Percentiles rank a stretch among this genome's conserved stretches.
phyloP scores from a whole-genome alignment of 768 basidiomycete genomes.

The Pisolithus orientalis region DNA sequence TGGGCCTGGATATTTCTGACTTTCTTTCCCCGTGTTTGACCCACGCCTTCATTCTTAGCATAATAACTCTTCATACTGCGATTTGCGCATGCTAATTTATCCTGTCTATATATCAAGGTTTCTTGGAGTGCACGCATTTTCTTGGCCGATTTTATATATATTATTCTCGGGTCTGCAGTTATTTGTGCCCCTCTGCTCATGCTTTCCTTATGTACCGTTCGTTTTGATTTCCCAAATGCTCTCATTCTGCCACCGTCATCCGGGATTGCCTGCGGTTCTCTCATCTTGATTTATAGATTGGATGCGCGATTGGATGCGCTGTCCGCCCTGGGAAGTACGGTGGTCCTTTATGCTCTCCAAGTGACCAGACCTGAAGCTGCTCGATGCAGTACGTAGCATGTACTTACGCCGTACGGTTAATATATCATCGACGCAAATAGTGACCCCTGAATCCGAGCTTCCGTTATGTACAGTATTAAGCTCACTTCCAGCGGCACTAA shows the following conservation, averaged over 20 bases:
- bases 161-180: neutral
- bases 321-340: neutral
- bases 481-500: too few relatives aligned
- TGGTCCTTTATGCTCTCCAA: neutral
- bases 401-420: neutral
- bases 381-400: neutral
- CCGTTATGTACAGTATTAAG: too few relatives aligned
- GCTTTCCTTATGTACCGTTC: neutral
- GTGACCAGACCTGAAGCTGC: neutral
- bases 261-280: too few relatives aligned
- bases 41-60: neutral
- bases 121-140: neutral
- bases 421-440: neutral
- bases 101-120: neutral
- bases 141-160: neutral
- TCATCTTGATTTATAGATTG: too few relatives aligned
- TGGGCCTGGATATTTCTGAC: constrained; percentile 25
- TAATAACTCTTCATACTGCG: neutral
- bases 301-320: neutral
- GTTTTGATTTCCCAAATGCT: neutral
- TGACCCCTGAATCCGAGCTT: too few relatives aligned
- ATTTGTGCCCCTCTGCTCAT: neutral
- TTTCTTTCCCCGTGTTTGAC: neutral
- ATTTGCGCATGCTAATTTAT: constrained; percentile 1
- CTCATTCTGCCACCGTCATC: too few relatives aligned